Percentiles rank a stretch among this genome's conserved stretches.
Conservation (phyloP, 805 yeast species). For the Saccharomyces kudriavzevii region DNA sequence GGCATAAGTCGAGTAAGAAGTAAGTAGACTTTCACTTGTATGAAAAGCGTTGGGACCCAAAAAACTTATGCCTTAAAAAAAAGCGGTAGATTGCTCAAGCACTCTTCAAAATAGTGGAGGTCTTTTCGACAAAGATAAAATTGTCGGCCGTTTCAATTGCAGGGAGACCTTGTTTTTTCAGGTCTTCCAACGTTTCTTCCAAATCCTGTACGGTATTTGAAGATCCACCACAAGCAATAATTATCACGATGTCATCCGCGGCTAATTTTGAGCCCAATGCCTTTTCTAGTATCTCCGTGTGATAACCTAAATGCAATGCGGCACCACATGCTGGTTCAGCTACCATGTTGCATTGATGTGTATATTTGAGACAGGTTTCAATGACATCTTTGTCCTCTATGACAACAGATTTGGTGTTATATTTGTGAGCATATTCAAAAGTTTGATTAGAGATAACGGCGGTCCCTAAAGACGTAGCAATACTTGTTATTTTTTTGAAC, state of each 20-base stretch:
- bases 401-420: constrained; percentile 36
- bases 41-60: background rate
- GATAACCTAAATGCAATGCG: constrained; percentile 47
- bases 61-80: background rate
- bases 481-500: constrained; percentile 40
- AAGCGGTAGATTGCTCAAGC: background rate
- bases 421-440: constrained; percentile 36
- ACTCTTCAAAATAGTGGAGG: background rate
- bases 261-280: constrained; percentile 10
- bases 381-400: constrained; percentile 52
- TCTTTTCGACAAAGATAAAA: background rate
- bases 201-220: constrained; percentile 30
- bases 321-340: constrained; percentile 75
- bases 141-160: background rate
- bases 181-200: constrained; percentile 6
- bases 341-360: constrained; percentile 42
- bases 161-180: background rate
- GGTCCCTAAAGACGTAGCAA: constrained; percentile 62
- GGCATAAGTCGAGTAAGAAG: background rate
- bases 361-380: constrained; percentile 42
- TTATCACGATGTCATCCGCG: constrained; percentile 39
- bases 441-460: constrained; percentile 46
- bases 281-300: constrained; percentile 16
- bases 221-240: constrained; percentile 55
- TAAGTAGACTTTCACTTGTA: background rate